Base-by-base conservation (phyloP, 75 land plant genomes). In the Isoetes taiwanensis region DNA sequence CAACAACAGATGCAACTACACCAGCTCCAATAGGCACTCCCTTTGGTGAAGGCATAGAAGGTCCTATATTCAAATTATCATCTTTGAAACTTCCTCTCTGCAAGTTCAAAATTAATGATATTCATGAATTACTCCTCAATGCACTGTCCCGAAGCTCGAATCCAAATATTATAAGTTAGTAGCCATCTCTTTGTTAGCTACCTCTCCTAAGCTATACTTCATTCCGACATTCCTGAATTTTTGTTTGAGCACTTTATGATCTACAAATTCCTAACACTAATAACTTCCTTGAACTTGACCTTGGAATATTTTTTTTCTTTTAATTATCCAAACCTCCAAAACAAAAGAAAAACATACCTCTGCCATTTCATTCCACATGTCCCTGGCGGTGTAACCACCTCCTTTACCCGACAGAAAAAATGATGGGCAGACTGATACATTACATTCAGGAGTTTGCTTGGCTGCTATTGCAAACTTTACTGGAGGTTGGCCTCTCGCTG, bases 381-480 rank as follows among this genome's bases (percentile, higher is more conserved):
- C 84, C 52, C 72, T 88, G 10, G 98, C 98, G 9, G 95, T 85
- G 28, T 77, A 59, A 9, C 63, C 56, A 34, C 24, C 20, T 48
- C 66, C 76, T 56, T 75, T 76, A 39, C 72, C 86, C 17, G 79
- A 64, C 25, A 88, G 43, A 12, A 76, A 76, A 70, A 93, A 93
- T 64, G 73, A 72, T 32, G 98, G 98, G 31, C 83, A 65, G 42
- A 79, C 79, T 28, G 98, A 81, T 27, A 93, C 85, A 59, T 32
- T 64, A 6, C 87, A 95, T 68, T 84, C 91, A 40, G 65, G 79
- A 56, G 82, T 88, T 46, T 81, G 78, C 63, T 80, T 76, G 29
- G 98, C 83, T 68, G 98, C 94, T 59, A 93, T 69, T 28, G 98
- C 98, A 73, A 81, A 93, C 28, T 93, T 84, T 27, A 88, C 84